These are phyloP conservation scores for Vigna trinervia DNA, from an alignment of 306 rosid genomes.

Conservation along the genomic window DNA sequence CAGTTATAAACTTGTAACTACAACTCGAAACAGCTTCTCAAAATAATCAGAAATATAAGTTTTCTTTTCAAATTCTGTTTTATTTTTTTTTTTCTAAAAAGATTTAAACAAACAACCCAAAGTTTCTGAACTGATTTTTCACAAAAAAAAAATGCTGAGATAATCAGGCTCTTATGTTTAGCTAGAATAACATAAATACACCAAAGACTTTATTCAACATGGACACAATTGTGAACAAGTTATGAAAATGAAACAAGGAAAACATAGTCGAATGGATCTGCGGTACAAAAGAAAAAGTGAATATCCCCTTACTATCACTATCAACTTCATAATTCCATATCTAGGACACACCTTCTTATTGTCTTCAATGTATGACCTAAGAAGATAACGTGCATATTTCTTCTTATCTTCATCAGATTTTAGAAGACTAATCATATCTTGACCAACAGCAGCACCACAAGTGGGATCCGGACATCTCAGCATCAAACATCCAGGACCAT, in stretches of 20 bases:
- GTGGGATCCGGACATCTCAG: constrained; percentile 85
- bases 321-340: constrained; percentile 24
- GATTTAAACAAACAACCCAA: neutral
- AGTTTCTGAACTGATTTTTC: neutral
- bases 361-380: constrained; percentile 79
- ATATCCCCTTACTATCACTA: neutral
- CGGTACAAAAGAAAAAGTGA: constrained; percentile 1
- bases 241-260: constrained; percentile 25
- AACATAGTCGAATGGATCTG: constrained; percentile 11
- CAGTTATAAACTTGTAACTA: neutral
- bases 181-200: constrained; percentile 4
- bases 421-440: constrained; percentile 66
- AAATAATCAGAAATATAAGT: neutral
- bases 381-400: constrained; percentile 73
- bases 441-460: constrained; percentile 77
- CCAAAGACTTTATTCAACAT: constrained; percentile 8
- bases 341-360: constrained; percentile 61
- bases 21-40: neutral
- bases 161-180: neutral
- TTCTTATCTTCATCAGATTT: constrained; percentile 55
- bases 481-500: constrained; percentile 81
- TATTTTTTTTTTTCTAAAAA: neutral
- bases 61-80: neutral
- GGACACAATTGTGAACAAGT: constrained; percentile 23
- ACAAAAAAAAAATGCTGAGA: neutral